Conservation (phyloP, 768 basidiomycete genomes). For the Boletales sp. region DNA sequence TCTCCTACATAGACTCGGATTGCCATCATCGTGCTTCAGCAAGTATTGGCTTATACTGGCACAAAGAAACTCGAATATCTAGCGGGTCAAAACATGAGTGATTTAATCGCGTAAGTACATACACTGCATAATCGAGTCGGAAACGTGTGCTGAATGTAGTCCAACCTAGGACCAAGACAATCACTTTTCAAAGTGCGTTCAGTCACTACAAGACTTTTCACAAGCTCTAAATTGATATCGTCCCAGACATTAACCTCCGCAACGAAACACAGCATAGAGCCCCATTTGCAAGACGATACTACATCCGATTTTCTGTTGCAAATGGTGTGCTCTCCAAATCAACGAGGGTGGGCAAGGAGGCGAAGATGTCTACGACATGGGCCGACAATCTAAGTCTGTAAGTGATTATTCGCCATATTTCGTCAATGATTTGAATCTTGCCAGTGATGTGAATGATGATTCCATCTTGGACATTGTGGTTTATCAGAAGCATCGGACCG, state of each 20-base stretch:
- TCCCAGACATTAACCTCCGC: constrained; percentile 5
- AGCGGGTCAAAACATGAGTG: too few relatives aligned
- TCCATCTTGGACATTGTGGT: not conserved
- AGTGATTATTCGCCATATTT: too few relatives aligned
- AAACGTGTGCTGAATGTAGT: not conserved
- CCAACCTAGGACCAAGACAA: not conserved
- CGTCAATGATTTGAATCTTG: not conserved
- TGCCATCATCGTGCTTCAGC: too few relatives aligned
- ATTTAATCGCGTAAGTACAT: too few relatives aligned
- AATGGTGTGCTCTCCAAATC: not conserved
- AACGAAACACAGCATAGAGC: not conserved
- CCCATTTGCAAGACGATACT: not conserved
- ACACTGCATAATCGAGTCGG: too few relatives aligned
- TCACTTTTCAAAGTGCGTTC: constrained; percentile 1
- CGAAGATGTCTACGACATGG: not conserved
- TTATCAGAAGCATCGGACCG: not conserved
- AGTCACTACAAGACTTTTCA: too few relatives aligned
- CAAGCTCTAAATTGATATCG: too few relatives aligned
- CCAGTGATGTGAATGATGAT: not conserved
- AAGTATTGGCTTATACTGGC: too few relatives aligned
- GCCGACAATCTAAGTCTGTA: too few relatives aligned
- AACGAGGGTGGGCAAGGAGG: not conserved
- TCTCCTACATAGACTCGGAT: too few relatives aligned
- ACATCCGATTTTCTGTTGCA: not conserved
- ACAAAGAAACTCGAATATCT: too few relatives aligned